A percentile compares a stretch with the other conserved stretches of the same genome.
phyloP scores from a whole-genome alignment of 1,284 basidiomycete genomes.

The Cryptococcus sp. region DNA sequence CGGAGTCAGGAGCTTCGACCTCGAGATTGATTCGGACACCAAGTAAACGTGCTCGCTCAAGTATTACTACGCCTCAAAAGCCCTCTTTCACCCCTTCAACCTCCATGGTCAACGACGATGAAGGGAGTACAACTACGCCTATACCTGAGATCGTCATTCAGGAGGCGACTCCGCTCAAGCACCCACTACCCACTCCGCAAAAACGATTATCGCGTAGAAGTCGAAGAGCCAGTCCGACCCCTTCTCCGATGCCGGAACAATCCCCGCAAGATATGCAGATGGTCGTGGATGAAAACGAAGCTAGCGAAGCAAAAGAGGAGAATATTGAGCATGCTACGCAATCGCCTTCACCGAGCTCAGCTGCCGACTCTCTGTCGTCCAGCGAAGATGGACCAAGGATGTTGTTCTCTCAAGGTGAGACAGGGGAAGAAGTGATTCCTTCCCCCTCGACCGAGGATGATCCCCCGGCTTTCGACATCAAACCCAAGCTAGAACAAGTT shows the following conservation, averaged over 20 bases:
- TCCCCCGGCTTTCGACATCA: slow-evolving; percentile 29
- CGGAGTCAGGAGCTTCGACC: neutral
- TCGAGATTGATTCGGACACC: slow-evolving; percentile 7
- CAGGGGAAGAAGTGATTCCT: slow-evolving; percentile 30
- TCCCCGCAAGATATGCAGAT: neutral
- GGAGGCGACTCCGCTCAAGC: slow-evolving; percentile 34
- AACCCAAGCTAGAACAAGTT: neutral
- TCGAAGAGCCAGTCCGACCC: slow-evolving; percentile 1
- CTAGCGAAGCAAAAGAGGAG: neutral
- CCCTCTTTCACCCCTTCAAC: neutral
- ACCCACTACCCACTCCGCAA: slow-evolving; percentile 24
- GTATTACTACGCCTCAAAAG: slow-evolving; percentile 9
- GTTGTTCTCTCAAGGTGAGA: neutral
- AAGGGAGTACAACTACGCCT: neutral
- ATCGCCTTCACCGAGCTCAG: neutral
- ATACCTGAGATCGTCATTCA: slow-evolving; percentile 30
- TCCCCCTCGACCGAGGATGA: slow-evolving; percentile 41
- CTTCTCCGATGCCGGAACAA: slow-evolving; percentile 2
- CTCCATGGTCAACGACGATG: neutral
- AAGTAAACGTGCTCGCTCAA: slow-evolving; percentile 9
- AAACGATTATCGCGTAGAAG: slow-evolving; percentile 8
- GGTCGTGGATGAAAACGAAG: neutral
- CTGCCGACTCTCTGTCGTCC: neutral
- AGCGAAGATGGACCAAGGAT: neutral
- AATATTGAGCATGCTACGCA: neutral